Base-by-base conservation (phyloP, 2,329 filamentous ascomycete genomes). In the Cladophialophora carrionii region DNA sequence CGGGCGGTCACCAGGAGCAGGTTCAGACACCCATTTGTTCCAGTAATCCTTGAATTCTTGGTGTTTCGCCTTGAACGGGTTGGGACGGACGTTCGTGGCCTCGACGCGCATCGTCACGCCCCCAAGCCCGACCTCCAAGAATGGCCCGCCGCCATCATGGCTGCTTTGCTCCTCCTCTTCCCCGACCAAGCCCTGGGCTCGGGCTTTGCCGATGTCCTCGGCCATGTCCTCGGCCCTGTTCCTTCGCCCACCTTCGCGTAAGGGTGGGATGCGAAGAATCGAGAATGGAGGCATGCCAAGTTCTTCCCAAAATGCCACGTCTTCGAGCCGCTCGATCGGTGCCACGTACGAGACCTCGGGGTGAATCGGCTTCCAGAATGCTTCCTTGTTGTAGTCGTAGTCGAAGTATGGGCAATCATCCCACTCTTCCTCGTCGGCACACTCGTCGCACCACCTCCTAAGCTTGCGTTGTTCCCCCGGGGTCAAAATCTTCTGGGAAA, bases 261-360 rank as follows among this genome's bases (percentile, higher is more conserved):
- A 51, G 20, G 48, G 12, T 26, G 48, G 48, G 48, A 51, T 22
- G 8, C 48, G 48, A 9, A 51, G 20, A 17, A 51, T 3, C 2
- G 48, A 51, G 5, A 51, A 51, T 17, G 48, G 48, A 51, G 48
- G 12, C 2, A 26, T 51, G 20, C n/a, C 48, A 24, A 51, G 48
- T n/a, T 51, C 48, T 26, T 51, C 22, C 48, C 48, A 51, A 51
- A 51, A 51, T 14, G 20, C 48, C 20, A 51, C 24, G 10, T 51
- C 20, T 24, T 51, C 48, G 48, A 51, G 48, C 22, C 24, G 48
- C 24, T 51, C 48, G 22, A 51, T 51, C 20, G 48, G 4, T 22
- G 48, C 48, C 48, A 51, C 48, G 20, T 26, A 26, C 48, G 20
- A 51, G 10, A 26, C 1, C 0, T 4, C n/a, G 20, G 48, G 20